Conservation (phyloP, 2,329 filamentous ascomycete species). For the Microdochium paspali region DNA sequence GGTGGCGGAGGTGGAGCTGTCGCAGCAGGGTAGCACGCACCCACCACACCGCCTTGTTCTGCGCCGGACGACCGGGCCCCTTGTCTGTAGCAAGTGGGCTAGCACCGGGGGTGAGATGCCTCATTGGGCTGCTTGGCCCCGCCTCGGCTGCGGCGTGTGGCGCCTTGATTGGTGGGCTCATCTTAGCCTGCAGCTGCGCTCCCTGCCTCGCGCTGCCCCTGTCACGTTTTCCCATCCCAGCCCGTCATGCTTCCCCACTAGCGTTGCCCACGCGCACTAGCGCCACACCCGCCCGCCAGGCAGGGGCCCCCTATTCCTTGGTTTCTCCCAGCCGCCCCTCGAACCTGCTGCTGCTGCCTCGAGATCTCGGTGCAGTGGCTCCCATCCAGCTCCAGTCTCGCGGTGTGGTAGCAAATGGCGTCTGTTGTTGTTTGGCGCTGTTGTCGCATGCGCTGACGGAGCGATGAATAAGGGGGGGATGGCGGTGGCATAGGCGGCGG, state of each 20-base stretch:
- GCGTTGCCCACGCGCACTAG: neutral
- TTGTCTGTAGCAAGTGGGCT: neutral
- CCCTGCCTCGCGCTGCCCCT: neutral
- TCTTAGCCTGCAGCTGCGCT: neutral
- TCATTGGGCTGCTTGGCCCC: neutral
- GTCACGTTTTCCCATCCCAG: neutral
- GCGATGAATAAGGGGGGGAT: too few relatives aligned
- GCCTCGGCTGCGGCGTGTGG: neutral
- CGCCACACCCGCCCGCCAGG: neutral
- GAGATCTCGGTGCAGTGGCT: too few relatives aligned
- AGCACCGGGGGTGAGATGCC: neutral
- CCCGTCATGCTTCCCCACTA: neutral
- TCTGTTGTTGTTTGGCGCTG: neutral
- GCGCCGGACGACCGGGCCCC: neutral
- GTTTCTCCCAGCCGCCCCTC: too few relatives aligned
- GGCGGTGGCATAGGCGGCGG: too few relatives aligned
- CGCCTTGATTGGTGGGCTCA: neutral
- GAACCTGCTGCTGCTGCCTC: too few relatives aligned
- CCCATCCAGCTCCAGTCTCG: too few relatives aligned
- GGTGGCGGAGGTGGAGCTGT: neutral
- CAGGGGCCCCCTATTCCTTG: neutral
- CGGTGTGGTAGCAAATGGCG: too few relatives aligned
- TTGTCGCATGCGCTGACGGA: neutral
- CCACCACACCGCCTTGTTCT: neutral
- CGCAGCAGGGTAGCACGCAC: neutral